phyloP scores from a whole-genome alignment of 129 eudicot species.

The Flaveria brownii region DNA sequence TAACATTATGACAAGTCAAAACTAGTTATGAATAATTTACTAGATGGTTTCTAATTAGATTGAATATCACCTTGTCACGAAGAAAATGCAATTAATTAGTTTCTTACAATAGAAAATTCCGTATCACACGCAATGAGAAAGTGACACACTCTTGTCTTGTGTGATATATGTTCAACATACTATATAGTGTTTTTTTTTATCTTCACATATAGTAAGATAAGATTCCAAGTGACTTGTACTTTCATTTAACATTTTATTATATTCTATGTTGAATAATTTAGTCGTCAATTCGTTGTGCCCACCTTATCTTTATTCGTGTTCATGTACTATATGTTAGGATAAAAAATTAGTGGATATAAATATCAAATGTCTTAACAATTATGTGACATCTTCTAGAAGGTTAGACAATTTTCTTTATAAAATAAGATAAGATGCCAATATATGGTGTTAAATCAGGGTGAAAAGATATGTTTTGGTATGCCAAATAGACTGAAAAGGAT shows the following conservation, averaged over 20 bases:
- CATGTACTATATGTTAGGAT: neutral
- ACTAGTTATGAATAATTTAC: neutral
- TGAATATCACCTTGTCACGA: neutral
- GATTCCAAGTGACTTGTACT: slow-evolving; percentile 1
- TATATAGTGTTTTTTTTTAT: neutral
- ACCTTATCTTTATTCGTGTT: slow-evolving; percentile 27
- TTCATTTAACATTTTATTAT: neutral
- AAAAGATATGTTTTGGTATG: slow-evolving; percentile 3
- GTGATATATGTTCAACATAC: slow-evolving; percentile 13
- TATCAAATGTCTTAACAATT: neutral
- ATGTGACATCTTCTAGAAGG: neutral
- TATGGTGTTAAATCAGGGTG: neutral
- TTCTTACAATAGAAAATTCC: neutral
- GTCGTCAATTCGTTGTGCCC: slow-evolving; percentile 35
- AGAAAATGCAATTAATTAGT: neutral
- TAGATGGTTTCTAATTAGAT: neutral
- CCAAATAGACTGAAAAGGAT: neutral
- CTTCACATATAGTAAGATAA: slow-evolving; percentile 7
- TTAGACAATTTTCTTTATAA: neutral
- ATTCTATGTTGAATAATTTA: slow-evolving; percentile 18
- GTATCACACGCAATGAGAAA: slow-evolving; percentile 11
- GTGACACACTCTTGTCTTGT: slow-evolving; percentile 27
- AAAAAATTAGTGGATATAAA: neutral
- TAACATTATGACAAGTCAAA: no score
- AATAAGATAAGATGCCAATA: neutral